Evolutionary conservation across 2,329 filamentous ascomycete species (phyloP), one percentile per base, ranked within the genome.

Genomic region (Phyllosticta citriasiana): DNA sequence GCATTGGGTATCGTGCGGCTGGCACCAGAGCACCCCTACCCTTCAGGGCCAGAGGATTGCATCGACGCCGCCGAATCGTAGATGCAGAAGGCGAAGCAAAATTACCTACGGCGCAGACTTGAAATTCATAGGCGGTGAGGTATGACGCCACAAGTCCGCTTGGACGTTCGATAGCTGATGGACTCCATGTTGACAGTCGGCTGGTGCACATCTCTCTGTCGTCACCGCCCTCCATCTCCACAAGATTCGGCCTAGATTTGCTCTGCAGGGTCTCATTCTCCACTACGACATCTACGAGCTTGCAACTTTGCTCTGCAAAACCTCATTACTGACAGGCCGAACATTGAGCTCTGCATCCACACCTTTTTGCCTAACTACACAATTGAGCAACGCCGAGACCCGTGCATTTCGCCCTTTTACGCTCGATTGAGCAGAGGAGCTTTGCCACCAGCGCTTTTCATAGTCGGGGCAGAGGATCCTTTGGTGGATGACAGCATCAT

Each of bases 21-120:
- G 19, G 82, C 83, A 0, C 84, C 84, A 0, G 83, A 86, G 67
- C 63, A 84, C 65, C 81, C 82, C 0, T 85, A 78, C 67, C 83
- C 84, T 0, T 76, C 75, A 0, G 79, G 76, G 0, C 76, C 78
- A 3, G 74, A 85, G 58, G 84, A 86, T 68, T 83, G 81, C 70
- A 78, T 79, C 65, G 83, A 85, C 66, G 80, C 77, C 3, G 82
- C 76, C 0, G 78, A 81, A 62, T 81, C 80, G 69, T 72, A 85
- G 1, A 69, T 81, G 26, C 76, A 81, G 59, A 73, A 82, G 62
- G 76, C 77, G 0, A 68, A 76, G 62, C 64, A 64, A 7, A 65
- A 74, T 4, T 80, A 22, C 19, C 19, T 22, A 75, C 65, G 78
- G 78, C 9, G 72, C 64, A 1, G 65, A 69, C 1, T 57, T 78